phyloP scores from a whole-genome alignment of 441 rosid species.

The Croton laevigatus region DNA sequence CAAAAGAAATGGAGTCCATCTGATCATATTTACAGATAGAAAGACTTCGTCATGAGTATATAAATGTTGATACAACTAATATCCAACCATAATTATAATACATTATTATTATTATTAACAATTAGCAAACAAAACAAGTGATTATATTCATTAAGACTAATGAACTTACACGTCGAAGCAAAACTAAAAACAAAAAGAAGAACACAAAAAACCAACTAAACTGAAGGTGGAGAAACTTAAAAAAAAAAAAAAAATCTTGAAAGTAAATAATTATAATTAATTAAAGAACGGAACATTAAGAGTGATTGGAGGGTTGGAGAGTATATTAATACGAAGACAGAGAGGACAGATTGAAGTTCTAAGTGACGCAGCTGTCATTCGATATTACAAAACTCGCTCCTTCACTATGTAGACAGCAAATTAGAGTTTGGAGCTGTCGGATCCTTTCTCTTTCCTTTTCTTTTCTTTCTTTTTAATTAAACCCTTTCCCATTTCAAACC shows the following conservation, averaged over 20 bases:
- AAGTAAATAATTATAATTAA: no score
- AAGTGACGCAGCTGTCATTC: conserved; percentile 50
- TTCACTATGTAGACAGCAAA: conserved; percentile 45
- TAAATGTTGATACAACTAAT: conserved; percentile 23
- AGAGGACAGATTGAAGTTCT: conserved; percentile 42
- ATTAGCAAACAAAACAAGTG: background rate
- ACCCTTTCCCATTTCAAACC: conserved; percentile 15
- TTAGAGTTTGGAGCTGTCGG: conserved; percentile 55
- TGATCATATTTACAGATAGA: background rate
- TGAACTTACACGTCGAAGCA: background rate
- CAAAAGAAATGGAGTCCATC: conserved; percentile 3
- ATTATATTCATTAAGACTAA: background rate
- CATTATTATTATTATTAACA: background rate
- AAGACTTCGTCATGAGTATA: conserved; percentile 15
- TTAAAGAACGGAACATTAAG: background rate
- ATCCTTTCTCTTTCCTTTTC: conserved; percentile 15
- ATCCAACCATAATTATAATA: conserved; percentile 17
- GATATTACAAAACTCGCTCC: conserved; percentile 24
- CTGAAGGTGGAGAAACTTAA: background rate
- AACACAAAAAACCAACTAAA: conserved; percentile 12
- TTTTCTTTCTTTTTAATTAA: conserved; percentile 16
- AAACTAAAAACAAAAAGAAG: conserved; percentile 7
- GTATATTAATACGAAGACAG: conserved; percentile 43
- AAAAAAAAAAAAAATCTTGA: background rate
- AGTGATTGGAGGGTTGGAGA: conserved; percentile 31